These are phyloP conservation scores for Geoglossum cookeanum DNA, from an alignment of 2,329 filamentous ascomycete species.

Conservation along the genomic window DNA sequence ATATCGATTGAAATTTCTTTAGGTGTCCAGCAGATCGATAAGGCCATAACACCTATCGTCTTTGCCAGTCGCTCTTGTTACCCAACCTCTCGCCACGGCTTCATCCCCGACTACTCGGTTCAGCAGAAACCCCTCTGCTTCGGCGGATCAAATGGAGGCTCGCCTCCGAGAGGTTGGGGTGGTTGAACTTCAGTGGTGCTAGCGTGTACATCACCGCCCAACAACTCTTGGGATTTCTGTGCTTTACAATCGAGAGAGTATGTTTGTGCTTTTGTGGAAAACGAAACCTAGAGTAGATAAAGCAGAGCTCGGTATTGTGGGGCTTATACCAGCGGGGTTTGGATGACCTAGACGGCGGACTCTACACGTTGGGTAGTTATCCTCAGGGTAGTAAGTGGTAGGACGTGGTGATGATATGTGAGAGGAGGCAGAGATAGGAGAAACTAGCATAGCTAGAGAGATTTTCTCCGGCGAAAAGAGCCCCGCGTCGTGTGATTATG, in stretches of 20 bases:
- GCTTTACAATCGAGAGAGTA: slow-evolving; percentile 35
- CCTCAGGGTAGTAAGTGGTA: slow-evolving; percentile 33
- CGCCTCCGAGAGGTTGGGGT: slow-evolving; percentile 34
- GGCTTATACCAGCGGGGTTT: slow-evolving; percentile 47
- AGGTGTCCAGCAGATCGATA: not conserved
- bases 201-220: slow-evolving; percentile 41
- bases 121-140: slow-evolving; percentile 34
- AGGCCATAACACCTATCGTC: not conserved
- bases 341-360: slow-evolving; percentile 26
- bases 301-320: slow-evolving; percentile 40
- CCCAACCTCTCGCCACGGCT: slow-evolving; percentile 36
- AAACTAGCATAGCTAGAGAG: slow-evolving; percentile 35
- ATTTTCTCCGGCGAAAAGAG: not conserved
- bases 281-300: slow-evolving; percentile 29
- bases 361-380: slow-evolving; percentile 51
- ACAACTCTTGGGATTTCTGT: slow-evolving; percentile 48
- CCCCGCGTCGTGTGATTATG: too few relatives aligned
- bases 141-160: slow-evolving; percentile 32
- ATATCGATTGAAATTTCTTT: too few relatives aligned
- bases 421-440: slow-evolving; percentile 28
- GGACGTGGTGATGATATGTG: slow-evolving; percentile 52
- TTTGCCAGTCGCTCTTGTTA: slow-evolving; percentile 35
- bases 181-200: slow-evolving; percentile 41
- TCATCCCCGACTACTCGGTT: slow-evolving; percentile 45
- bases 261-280: slow-evolving; percentile 49